Evolutionary conservation across 257 asterid genomes (phyloP).

Genomic region (Solanum piurae): DNA sequence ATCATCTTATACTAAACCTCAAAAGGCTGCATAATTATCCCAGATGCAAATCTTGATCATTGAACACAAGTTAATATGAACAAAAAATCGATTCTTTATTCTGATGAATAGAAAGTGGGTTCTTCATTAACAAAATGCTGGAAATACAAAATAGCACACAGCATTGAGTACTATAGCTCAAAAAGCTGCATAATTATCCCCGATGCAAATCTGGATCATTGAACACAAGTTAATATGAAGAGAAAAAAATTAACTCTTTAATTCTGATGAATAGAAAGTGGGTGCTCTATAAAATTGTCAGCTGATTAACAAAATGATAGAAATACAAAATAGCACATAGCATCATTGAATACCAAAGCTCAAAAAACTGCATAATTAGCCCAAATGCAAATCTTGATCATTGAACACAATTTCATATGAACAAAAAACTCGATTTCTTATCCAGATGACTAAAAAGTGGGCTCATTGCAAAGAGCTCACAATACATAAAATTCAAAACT

Average conservation of each 20-base stretch:
- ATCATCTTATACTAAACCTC: neutral
- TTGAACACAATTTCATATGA: neutral
- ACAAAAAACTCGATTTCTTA: neutral
- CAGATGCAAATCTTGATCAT: neutral
- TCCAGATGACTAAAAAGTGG: neutral
- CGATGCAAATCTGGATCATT: neutral
- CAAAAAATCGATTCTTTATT: neutral
- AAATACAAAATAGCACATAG: neutral
- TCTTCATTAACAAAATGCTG: neutral
- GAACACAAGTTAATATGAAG: neutral
- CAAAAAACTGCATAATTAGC: neutral
- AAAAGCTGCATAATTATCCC: neutral
- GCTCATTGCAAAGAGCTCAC: neutral
- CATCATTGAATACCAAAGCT: neutral
- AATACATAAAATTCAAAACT: neutral
- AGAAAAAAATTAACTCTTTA: too few species aligned
- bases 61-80: neutral
- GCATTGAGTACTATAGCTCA: neutral
- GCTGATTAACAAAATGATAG: neutral
- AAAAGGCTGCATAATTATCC: neutral
- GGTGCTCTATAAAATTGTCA: neutral
- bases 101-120: neutral
- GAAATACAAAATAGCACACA: neutral
- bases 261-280: too few species aligned
- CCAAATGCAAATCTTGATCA: neutral